Percentiles rank a stretch among this genome's conserved stretches.
These are phyloP conservation scores for Cronartium ribicola DNA, from an alignment of 1,284 basidiomycete species.

Conservation along the genomic window DNA sequence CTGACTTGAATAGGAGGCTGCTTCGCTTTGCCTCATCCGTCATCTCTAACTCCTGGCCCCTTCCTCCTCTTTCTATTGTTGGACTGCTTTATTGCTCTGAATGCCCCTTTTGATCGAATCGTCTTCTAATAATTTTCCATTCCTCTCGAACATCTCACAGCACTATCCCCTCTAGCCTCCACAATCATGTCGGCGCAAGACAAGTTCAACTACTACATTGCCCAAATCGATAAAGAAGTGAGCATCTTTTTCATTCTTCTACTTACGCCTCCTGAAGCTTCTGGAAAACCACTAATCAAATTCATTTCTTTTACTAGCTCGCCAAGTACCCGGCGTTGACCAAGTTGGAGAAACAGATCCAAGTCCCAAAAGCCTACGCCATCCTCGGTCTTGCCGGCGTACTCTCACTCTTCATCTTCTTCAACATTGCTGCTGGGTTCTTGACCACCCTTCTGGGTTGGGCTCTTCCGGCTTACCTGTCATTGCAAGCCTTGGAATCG, in stretches of 20 bases:
- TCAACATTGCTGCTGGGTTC: conserved; percentile 75
- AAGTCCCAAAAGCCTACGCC: conserved; percentile 44
- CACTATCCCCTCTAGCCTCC: background rate
- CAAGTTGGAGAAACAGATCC: conserved; percentile 34
- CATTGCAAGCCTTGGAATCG: conserved; percentile 74
- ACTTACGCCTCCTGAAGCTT: background rate
- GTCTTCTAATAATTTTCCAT: background rate
- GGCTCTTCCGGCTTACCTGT: conserved; percentile 76
- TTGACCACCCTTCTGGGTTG: conserved; percentile 79
- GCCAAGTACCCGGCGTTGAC: conserved; percentile 38
- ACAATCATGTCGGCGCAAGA: conserved; percentile 39
- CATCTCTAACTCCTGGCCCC: too few species aligned
- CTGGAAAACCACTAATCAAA: background rate
- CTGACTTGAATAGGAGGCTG: too few species aligned
- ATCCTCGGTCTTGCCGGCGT: conserved; percentile 13
- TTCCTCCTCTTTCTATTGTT: too few species aligned
- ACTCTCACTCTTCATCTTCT: conserved; percentile 59
- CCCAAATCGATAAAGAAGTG: conserved; percentile 42
- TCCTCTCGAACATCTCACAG: background rate
- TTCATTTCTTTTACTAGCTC: conserved; percentile 16
- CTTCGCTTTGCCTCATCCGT: too few species aligned
- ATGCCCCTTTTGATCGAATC: background rate
- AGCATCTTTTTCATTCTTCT: background rate
- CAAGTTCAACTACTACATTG: conserved; percentile 41
- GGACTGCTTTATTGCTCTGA: too few species aligned